Evolutionary conservation across 2,329 filamentous ascomycete species (phyloP), one percentile per base, ranked within the genome.

Genomic region (Sporothrix mexicana): DNA sequence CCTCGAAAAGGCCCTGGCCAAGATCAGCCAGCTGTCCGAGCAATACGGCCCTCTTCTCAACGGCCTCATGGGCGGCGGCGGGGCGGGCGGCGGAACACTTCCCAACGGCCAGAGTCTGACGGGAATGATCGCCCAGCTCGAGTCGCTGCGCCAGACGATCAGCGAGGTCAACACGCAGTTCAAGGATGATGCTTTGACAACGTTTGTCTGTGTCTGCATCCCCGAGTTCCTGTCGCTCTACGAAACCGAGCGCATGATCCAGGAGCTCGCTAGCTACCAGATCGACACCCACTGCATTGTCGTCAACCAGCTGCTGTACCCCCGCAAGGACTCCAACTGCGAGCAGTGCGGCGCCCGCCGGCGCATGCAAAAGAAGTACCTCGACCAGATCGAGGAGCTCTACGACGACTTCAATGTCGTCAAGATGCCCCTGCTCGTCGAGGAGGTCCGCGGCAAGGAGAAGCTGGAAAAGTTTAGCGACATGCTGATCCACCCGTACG

Each of bases 361-460:
- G 79, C 97, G 97, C 86, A 99, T 99, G 96, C 96, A 99, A 87
- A 96, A 94, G 87, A 99, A 99, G 85, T 99, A 99, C 81, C 87
- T 99, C 59, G 95, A 98, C 80, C 95, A 99, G 86, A 98, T 98
- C 79, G 95, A 97, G 83, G 96, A 99, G 85, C 84, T 99, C 73
- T 99, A 99, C 81, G 95, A 98, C 80, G 96, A 99, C 82, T 99
- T 99, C 85, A 97, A 99, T 80, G 95, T 99, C 53, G 95, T 99
- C 77, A 95, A 95, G 87, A 98, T 99, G 95, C 96, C 96, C 51
- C 83, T 99, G 79, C 84, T 99, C 74, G 93, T 97, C 0, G 95
- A 99, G 82, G 96, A 99, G 84, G 95, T 99, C 10, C 87, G 96
- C 78, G 96, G 96, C 61, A 97, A 97, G 86, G 95, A 98, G 80